Conservation (phyloP, 1,284 basidiomycete genomes). For the Rhodotorula mucilaginosa region DNA sequence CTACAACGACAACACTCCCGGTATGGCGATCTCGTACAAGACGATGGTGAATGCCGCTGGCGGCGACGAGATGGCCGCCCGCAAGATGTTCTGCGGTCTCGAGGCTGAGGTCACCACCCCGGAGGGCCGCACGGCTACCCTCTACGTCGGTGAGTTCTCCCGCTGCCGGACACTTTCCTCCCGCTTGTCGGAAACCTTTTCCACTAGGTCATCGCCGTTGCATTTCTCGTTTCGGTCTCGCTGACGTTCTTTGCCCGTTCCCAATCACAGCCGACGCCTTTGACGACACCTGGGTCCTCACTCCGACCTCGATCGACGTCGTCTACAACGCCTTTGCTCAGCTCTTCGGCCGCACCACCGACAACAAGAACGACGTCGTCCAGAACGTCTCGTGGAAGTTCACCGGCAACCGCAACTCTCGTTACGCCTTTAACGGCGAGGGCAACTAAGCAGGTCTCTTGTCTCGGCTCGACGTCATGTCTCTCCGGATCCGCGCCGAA, state of each 20-base stretch:
- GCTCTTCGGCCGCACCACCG: slow-evolving; percentile 20
- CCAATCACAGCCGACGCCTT: slow-evolving; percentile 24
- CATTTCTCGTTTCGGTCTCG: not conserved
- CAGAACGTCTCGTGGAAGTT: slow-evolving; percentile 31
- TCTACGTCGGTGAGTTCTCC: slow-evolving; percentile 8
- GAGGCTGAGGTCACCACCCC: slow-evolving; percentile 29
- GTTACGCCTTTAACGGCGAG: slow-evolving; percentile 2
- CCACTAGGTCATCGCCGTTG: not conserved
- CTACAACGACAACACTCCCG: slow-evolving; percentile 25
- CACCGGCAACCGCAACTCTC: slow-evolving; percentile 26
- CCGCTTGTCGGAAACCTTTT: not conserved
- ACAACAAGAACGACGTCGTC: slow-evolving; percentile 38
- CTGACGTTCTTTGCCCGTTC: not conserved
- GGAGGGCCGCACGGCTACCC: slow-evolving; percentile 9
- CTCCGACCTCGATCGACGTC: slow-evolving; percentile 32
- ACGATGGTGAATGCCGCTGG: slow-evolving; percentile 32
- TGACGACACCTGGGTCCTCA: slow-evolving; percentile 36
- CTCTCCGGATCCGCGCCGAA: no score
- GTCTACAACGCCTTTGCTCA: slow-evolving; percentile 21
- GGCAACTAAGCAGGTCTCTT: not conserved
- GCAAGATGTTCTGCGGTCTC: slow-evolving; percentile 30
- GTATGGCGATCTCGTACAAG: slow-evolving; percentile 30
- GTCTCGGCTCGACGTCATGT: no score
- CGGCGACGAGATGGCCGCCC: slow-evolving; percentile 18
- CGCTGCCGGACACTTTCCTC: no score